Conservation (phyloP, 2,329 filamentous ascomycete genomes). For the Colletotrichum musae region DNA sequence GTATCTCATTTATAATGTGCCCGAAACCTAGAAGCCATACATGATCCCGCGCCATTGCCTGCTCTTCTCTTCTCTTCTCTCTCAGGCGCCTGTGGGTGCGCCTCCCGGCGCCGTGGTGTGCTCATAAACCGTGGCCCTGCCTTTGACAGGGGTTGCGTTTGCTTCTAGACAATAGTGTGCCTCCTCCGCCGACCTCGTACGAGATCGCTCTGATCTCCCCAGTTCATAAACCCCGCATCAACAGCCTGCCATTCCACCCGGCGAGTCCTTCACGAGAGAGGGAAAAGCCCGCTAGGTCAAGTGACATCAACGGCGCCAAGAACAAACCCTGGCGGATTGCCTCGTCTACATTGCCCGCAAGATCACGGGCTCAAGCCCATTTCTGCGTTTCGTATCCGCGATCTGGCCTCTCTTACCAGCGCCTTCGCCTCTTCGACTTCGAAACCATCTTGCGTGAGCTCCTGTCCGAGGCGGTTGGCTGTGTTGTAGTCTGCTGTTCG, state of each 20-base stretch:
- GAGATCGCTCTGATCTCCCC: not conserved
- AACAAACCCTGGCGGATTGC: not conserved
- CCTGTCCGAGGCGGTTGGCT: constrained; percentile 86
- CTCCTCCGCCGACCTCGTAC: not conserved
- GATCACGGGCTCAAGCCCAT: constrained; percentile 29
- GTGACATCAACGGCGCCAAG: not conserved
- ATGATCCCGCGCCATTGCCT: not conserved
- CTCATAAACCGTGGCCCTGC: not conserved
- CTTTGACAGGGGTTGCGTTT: not conserved
- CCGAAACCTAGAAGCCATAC: not conserved
- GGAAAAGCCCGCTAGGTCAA: too few species aligned
- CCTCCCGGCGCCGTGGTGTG: not conserved
- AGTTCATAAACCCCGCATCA: too few species aligned
- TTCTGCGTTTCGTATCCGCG: constrained; percentile 74
- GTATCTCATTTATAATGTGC: constrained; percentile 16
- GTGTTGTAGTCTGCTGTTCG: constrained; percentile 80
- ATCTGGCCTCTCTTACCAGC: constrained; percentile 87
- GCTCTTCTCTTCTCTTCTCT: not conserved
- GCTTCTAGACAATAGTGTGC: not conserved
- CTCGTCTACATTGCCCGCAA: not conserved
- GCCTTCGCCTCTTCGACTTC: constrained; percentile 98
- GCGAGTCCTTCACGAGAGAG: too few species aligned
- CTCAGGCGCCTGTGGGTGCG: not conserved
- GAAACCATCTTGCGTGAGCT: constrained; percentile 94
- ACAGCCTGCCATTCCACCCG: too few species aligned